Percentiles rank a stretch among this genome's conserved stretches.
Evolutionary conservation across 768 basidiomycete genomes (phyloP).

Genomic region (Cystofilobasidium capitatum): DNA sequence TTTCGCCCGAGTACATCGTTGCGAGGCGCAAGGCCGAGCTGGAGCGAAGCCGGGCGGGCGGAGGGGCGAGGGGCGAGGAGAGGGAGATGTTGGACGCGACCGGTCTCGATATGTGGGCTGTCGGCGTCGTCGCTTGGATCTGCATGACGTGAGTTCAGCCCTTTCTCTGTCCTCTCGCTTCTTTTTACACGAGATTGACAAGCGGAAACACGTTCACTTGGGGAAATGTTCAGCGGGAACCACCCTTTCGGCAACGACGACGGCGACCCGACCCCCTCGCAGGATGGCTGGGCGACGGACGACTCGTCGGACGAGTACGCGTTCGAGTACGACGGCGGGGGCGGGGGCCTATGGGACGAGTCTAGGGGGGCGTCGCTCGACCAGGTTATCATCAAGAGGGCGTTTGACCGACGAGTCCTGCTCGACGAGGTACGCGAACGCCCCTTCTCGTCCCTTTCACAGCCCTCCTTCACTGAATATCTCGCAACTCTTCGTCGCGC

Average conservation of each 20-base stretch:
- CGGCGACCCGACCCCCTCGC: background rate
- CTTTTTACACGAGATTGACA: background rate
- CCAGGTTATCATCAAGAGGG: background rate
- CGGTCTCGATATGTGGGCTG: conserved; percentile 13
- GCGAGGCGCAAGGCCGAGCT: background rate
- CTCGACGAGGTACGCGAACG: background rate
- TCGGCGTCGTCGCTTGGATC: conserved; percentile 17
- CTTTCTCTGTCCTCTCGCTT: background rate
- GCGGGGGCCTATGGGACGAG: background rate
- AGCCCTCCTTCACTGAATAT: background rate
- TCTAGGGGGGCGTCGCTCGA: background rate
- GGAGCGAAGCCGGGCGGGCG: background rate
- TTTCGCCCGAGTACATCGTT: conserved; percentile 16
- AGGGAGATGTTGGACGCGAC: conserved; percentile 14
- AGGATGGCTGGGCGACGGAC: no score
- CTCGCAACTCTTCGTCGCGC: background rate
- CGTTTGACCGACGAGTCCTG: background rate
- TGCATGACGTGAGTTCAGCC: conserved; percentile 2
- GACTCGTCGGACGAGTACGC: no score
- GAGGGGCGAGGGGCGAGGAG: background rate
- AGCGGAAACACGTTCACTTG: background rate
- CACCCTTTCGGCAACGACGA: conserved; percentile 24
- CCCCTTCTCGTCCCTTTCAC: background rate
- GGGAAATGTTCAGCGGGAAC: background rate
- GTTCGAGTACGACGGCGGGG: background rate